Evolutionary conservation across 176 grass and related monocot genomes (phyloP), one percentile per base, ranked within the genome.

Genomic region (Phyllostachys edulis): DNA sequence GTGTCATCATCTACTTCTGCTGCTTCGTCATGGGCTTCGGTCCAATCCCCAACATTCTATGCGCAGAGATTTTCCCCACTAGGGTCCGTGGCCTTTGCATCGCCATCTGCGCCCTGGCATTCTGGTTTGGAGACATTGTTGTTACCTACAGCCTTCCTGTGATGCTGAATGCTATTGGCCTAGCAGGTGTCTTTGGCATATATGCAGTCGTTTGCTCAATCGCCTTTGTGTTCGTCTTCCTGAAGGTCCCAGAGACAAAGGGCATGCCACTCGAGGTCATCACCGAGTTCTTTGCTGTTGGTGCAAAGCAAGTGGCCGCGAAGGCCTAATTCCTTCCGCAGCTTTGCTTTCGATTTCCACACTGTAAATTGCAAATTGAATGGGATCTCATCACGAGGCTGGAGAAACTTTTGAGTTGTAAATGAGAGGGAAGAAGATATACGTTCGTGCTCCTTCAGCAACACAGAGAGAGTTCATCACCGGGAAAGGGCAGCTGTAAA

Each of bases 191-290:
- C n/a, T 94, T 94, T 0, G 90, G 92, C 37, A 94, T 94, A 62
- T 97, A 97, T 26, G 92, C 92, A 12, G 23, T 88, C 18, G 94
- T 97, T 57, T 97, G 94, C 20, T 17, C 82, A 4, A 56, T 97
- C 0, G 78, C 94, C 52, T 84, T 97, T 23, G 85, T 92, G 62
- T 97, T 97, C 17, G 94, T 97, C 63, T 97, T 71, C 75, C 63
- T 94, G 41, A 94, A 92, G 86, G 94, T 97, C 20, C 94, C 94
- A 1, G 94, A 97, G 79, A 97, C 94, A 1, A 97, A 94, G 55
- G 92, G 94, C 50, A 97, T 97, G 94, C 94, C 94, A 5, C 94
- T 97, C 6, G 94, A 97, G 81, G 91, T 97, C 59, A 97, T 97
- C 64, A 89, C 90, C 1, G 94, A 97, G 68, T 97, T 97, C 81